A percentile compares a stretch with the other conserved stretches of the same genome.
Conservation (phyloP, 2,329 filamentous ascomycete genomes). For the Exserohilum turcica region DNA sequence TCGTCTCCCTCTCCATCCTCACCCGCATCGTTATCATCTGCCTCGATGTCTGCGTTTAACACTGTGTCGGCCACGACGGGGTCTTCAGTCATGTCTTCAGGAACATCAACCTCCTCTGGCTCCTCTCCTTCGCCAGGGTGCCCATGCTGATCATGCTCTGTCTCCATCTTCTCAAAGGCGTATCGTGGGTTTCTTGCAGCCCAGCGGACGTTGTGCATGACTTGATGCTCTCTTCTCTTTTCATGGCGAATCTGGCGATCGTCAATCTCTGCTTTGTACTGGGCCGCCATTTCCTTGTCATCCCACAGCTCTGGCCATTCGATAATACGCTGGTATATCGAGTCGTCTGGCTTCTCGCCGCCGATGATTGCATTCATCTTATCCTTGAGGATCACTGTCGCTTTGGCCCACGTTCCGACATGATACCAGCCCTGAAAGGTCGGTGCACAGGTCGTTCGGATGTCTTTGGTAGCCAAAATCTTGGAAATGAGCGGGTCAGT, state of each 20-base stretch:
- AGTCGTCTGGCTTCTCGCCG: conserved; percentile 40
- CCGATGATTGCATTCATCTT: conserved; percentile 65
- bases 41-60: conserved; percentile 27
- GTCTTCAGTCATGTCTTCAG: conserved; percentile 40
- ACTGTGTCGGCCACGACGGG: conserved; percentile 34
- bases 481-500: conserved; percentile 74
- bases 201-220: conserved; percentile 41
- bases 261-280: conserved; percentile 36
- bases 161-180: conserved; percentile 41
- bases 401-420: conserved; percentile 80
- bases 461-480: conserved; percentile 67
- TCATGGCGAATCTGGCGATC: conserved; percentile 29
- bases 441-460: conserved; percentile 52
- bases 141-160: conserved; percentile 3
- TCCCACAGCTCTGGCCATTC: conserved; percentile 44
- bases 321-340: conserved; percentile 39
- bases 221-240: conserved; percentile 35
- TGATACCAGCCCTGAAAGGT: conserved; percentile 79
- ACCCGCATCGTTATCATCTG: conserved; percentile 24
- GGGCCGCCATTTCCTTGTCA: conserved; percentile 36
- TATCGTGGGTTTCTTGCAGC: conserved; percentile 42
- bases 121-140: conserved; percentile 19
- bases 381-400: conserved; percentile 83
- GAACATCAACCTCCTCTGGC: conserved; percentile 30
- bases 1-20: conserved; percentile 21